Conservation (phyloP, 371 early-diverging fungal genomes). For the Mortierella sp. region DNA sequence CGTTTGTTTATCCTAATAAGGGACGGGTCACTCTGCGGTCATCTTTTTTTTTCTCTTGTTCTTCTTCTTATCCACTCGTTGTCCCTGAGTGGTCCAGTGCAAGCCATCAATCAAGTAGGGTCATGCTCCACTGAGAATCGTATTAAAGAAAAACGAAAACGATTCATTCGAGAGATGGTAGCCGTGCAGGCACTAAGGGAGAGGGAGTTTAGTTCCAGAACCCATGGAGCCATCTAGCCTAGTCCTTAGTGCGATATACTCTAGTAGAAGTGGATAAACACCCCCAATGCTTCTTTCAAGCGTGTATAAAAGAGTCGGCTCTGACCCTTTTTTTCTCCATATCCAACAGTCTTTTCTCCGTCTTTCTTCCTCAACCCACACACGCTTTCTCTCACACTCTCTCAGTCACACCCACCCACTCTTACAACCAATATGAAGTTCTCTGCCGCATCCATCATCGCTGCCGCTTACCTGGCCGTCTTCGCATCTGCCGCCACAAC, state of each 20-base stretch:
- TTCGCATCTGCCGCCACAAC: slow-evolving; percentile 19
- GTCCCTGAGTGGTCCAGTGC: background rate
- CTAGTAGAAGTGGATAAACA: too few species aligned
- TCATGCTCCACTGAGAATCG: too few species aligned
- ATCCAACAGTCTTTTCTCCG: background rate
- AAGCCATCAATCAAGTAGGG: too few species aligned
- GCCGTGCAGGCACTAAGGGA: too few species aligned
- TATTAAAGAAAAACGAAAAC: too few species aligned
- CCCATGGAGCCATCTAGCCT: too few species aligned
- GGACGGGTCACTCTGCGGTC: slow-evolving; percentile 8
- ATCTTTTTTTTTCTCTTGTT: background rate
- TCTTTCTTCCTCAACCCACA: background rate
- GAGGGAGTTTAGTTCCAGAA: too few species aligned
- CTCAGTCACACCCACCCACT: background rate
- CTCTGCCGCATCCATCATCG: slow-evolving; percentile 14
- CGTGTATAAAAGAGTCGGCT: background rate
- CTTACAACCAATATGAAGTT: slow-evolving; percentile 37
- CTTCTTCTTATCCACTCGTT: background rate
- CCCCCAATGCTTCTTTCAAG: background rate
- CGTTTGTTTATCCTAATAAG: background rate
- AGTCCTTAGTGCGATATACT: too few species aligned
- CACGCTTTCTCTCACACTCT: background rate
- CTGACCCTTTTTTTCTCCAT: too few species aligned
- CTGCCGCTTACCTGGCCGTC: slow-evolving; percentile 22
- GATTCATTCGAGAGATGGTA: too few species aligned